Percentiles rank a stretch among this genome's conserved stretches.
Conservation (phyloP, 2,329 filamentous ascomycete genomes). For the Elsinoe australis region DNA sequence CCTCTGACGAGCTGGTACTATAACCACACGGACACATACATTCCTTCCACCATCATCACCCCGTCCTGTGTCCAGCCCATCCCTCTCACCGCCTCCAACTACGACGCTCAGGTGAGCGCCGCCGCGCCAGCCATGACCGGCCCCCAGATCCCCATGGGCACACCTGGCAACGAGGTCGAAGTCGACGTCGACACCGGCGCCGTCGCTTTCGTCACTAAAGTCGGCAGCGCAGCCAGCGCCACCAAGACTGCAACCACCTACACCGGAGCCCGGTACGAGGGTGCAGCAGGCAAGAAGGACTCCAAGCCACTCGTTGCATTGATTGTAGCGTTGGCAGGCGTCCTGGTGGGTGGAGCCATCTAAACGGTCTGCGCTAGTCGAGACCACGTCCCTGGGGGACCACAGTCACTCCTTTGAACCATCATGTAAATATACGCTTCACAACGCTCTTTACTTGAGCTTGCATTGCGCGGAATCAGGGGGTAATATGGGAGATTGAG, state of each 20-base stretch:
- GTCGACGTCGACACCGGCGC: conserved; percentile 2
- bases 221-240: background rate
- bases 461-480: too few relatives aligned
- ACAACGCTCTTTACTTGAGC: too few relatives aligned
- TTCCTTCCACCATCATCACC: conserved; percentile 3
- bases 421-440: too few relatives aligned
- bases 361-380: background rate
- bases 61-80: conserved; percentile 11
- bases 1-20: conserved; percentile 12
- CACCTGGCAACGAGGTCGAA: conserved; percentile 5
- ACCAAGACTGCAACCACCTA: conserved; percentile 3
- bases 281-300: conserved; percentile 1
- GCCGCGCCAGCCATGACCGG: conserved; percentile 5
- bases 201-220: conserved; percentile 2
- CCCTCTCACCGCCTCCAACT: conserved; percentile 5
- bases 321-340: background rate
- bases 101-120: conserved; percentile 1
- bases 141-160: conserved; percentile 7
- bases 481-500: too few relatives aligned
- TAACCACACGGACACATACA: background rate
- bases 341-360: background rate
- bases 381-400: background rate
- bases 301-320: background rate
- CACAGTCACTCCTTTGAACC: background rate
- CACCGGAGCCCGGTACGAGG: background rate